Evolutionary conservation across 2,329 filamentous ascomycete genomes (phyloP).

Genomic region (Grosmannia penicillata): DNA sequence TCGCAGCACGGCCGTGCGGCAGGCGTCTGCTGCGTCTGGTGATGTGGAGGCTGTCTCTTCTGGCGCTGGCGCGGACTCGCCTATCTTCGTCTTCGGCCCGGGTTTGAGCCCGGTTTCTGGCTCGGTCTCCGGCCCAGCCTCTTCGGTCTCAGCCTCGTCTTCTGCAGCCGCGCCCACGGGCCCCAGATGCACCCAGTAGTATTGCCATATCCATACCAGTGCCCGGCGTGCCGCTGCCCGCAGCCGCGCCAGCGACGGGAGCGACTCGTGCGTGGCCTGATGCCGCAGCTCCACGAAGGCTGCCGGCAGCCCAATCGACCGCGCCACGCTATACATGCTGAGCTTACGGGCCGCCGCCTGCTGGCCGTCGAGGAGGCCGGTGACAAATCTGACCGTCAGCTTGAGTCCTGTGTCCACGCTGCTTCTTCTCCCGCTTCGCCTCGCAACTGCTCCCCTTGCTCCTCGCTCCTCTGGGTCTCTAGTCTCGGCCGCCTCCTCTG

Average conservation of each 20-base stretch:
- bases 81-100: background rate
- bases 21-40: conserved; percentile 6
- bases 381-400: no score
- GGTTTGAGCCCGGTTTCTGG: background rate
- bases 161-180: conserved; percentile 2
- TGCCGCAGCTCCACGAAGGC: conserved; percentile 83
- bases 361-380: conserved; percentile 61
- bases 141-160: background rate
- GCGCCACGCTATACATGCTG: conserved; percentile 60
- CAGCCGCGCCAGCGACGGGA: conserved; percentile 62
- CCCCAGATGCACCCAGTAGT: conserved; percentile 57
- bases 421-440: no score
- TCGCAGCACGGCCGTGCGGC: conserved; percentile 20
- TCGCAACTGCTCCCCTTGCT: no score
- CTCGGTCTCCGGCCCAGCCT: background rate
- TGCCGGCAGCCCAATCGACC: conserved; percentile 52
- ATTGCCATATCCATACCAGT: conserved; percentile 74
- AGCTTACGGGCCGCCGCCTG: conserved; percentile 52
- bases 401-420: no score
- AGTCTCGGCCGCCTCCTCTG: no score
- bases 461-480: no score
- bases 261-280: conserved; percentile 77
- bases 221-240: conserved; percentile 55
- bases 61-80: background rate
- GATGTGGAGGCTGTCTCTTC: background rate